Evolutionary conservation across 73 alveolate genomes (phyloP).

Genomic region (Paramecium biaurelia): DNA sequence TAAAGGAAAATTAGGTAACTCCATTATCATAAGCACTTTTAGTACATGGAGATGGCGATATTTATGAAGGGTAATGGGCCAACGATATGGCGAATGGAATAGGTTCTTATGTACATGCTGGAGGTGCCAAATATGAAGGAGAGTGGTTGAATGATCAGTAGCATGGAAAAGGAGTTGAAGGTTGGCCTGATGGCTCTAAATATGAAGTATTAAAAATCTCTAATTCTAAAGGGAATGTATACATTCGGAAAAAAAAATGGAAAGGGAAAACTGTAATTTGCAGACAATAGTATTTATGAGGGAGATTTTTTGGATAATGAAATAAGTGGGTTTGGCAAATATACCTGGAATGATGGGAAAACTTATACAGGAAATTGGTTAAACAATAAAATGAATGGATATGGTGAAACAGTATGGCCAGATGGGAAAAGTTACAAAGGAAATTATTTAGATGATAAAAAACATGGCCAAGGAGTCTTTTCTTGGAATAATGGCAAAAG

Average conservation of each 20-base stretch:
- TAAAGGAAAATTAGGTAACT: conserved; percentile 51
- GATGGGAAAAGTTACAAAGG: conserved; percentile 81
- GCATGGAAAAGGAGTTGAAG: conserved; percentile 85
- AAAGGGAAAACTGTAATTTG: conserved; percentile 71
- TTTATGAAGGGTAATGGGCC: conserved; percentile 70
- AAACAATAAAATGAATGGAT: conserved; percentile 78
- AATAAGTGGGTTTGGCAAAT: conserved; percentile 77
- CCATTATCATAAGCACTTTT: not conserved
- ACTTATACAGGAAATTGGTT: conserved; percentile 72
- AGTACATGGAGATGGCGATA: conserved; percentile 72
- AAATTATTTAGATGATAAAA: conserved; percentile 69
- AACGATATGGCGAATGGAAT: conserved; percentile 79
- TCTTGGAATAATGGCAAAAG: conserved; percentile 74
- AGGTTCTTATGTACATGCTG: conserved; percentile 71
- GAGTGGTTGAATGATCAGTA: conserved; percentile 79
- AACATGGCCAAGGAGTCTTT: conserved; percentile 76
- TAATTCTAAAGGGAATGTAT: conserved; percentile 62
- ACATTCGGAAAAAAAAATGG: conserved; percentile 76
- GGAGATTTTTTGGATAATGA: conserved; percentile 75
- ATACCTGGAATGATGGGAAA: conserved; percentile 73
- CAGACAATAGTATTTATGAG: conserved; percentile 73
- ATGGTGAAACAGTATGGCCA: conserved; percentile 75
- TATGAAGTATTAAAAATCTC: conserved; percentile 17
- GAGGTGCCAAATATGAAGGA: conserved; percentile 84
- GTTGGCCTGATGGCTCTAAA: conserved; percentile 80